Base-by-base conservation (phyloP, 192 early-diverging fungal genomes). In the Diversispora eburnea region DNA sequence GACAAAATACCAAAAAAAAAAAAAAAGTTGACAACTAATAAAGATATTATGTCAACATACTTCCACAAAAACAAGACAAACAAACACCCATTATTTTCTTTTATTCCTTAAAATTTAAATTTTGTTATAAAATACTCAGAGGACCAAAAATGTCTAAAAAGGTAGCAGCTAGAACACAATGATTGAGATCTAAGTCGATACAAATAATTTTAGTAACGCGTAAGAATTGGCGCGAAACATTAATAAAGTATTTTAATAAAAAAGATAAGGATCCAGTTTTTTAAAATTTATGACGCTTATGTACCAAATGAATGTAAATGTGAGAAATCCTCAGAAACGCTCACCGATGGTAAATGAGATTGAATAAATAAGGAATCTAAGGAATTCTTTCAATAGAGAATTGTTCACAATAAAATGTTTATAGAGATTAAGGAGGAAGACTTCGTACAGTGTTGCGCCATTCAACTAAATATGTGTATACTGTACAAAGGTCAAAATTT, bases 71-170 rank as follows among this genome's bases (percentile, higher is more conserved):
- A 25, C 69, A 71, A 19, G 69, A 71, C 43, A 71, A 22, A 56
- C 69, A 71, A 71, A n/a, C 56, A 1, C 69, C 69, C 69, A 71
- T 71, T 60, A 41, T 71, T 42, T 42, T 8, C 17, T 66, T 66
- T 3, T 46, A 48, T 42, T 20, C 46, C 48, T 49, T 20, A 48
- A 25, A 48, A 22, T 66, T 5, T 65, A 20, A 22, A 19, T 20
- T 22, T 42, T 66, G 48, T 66, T 43, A 43, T 10, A 13, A 66
- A 25, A 54, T 4, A 54, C 3, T 54, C 51, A 54, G 51, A 4
- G 12, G 51, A 54, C 51, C n/a, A 54, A 17, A 54, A 54, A 33
- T 33, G 25, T 33, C 25, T 33, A 33, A 33, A 33, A 33, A 33
- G 25, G 25, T 33, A 33, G 25, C 51, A 54, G 9, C 51, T 54